A percentile compares a stretch with the other conserved stretches of the same genome.
Evolutionary conservation across 2,329 filamentous ascomycete species (phyloP).

Genomic region (Balansia obtecta): DNA sequence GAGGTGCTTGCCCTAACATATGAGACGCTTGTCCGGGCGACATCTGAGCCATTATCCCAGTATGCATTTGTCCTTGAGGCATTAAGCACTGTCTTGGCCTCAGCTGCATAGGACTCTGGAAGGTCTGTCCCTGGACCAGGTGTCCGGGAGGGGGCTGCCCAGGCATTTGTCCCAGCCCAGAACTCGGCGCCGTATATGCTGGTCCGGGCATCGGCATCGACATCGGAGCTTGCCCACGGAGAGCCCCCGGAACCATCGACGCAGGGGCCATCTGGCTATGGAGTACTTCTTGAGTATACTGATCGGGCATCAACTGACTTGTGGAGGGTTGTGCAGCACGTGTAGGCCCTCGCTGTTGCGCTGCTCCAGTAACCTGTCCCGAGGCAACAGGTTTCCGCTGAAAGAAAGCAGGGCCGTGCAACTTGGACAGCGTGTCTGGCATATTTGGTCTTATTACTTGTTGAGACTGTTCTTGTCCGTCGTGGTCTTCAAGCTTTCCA

Average conservation of each 20-base stretch:
- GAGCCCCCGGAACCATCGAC: not conserved
- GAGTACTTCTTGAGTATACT: not conserved
- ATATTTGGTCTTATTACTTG: not conserved
- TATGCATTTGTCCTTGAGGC: not conserved
- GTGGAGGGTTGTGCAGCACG: not conserved
- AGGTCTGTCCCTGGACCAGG: not conserved
- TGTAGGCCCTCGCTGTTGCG: not conserved
- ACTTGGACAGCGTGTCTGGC: not conserved
- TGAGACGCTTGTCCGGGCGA: not conserved
- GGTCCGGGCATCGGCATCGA: not conserved
- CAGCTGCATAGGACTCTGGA: not conserved
- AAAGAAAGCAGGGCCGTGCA: not conserved
- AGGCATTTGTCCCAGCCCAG: not conserved
- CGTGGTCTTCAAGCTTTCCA: slow-evolving; percentile 10
- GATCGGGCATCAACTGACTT: not conserved
- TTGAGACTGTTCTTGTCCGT: slow-evolving; percentile 6
- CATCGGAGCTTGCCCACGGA: not conserved
- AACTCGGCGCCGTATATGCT: not conserved
- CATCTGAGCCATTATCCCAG: not conserved
- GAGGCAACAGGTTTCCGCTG: not conserved
- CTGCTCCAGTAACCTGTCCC: not conserved
- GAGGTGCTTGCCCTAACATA: not conserved
- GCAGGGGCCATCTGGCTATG: not conserved
- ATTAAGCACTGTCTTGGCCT: not conserved
- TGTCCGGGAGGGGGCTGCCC: not conserved